These are phyloP conservation scores for Rhizopogon vinicolor DNA, from an alignment of 768 basidiomycete genomes.

Conservation along the genomic window DNA sequence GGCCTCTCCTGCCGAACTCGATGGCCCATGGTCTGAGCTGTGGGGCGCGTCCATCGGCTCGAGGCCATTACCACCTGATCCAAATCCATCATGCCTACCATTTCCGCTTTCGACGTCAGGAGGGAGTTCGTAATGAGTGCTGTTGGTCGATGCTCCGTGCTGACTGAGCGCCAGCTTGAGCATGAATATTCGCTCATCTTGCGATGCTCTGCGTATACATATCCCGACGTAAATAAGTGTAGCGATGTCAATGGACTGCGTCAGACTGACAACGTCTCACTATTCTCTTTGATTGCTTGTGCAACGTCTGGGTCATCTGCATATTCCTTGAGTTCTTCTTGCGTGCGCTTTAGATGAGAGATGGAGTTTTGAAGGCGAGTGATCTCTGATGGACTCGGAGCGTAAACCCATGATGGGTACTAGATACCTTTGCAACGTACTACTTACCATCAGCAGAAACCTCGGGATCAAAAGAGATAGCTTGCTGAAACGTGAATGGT, in stretches of 20 bases:
- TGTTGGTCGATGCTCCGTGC: slow-evolving; percentile 37
- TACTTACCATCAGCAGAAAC: slow-evolving; percentile 66
- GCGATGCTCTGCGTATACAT: slow-evolving; percentile 54
- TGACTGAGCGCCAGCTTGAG: slow-evolving; percentile 59
- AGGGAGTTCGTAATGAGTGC: background rate
- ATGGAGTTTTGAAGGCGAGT: slow-evolving; percentile 71
- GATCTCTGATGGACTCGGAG: slow-evolving; percentile 49
- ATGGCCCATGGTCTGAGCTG: background rate
- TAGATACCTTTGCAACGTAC: background rate
- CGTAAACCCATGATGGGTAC: background rate
- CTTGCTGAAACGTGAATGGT: slow-evolving; percentile 70
- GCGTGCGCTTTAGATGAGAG: slow-evolving; percentile 55
- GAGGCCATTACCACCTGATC: background rate
- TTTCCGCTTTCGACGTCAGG: background rate
- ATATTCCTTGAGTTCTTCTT: slow-evolving; percentile 48
- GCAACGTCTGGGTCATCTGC: slow-evolving; percentile 52
- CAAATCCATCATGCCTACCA: background rate
- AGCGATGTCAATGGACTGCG: slow-evolving; percentile 1
- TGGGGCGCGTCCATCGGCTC: background rate
- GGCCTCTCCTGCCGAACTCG: background rate
- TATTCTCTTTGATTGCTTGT: slow-evolving; percentile 67
- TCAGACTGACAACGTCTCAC: slow-evolving; percentile 51
- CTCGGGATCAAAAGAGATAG: slow-evolving; percentile 56
- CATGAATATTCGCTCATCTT: slow-evolving; percentile 71
- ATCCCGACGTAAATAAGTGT: background rate